Evolutionary conservation across 2,329 filamentous ascomycete species (phyloP), one percentile per base, ranked within the genome.

Genomic region (Escovopsis sp.): DNA sequence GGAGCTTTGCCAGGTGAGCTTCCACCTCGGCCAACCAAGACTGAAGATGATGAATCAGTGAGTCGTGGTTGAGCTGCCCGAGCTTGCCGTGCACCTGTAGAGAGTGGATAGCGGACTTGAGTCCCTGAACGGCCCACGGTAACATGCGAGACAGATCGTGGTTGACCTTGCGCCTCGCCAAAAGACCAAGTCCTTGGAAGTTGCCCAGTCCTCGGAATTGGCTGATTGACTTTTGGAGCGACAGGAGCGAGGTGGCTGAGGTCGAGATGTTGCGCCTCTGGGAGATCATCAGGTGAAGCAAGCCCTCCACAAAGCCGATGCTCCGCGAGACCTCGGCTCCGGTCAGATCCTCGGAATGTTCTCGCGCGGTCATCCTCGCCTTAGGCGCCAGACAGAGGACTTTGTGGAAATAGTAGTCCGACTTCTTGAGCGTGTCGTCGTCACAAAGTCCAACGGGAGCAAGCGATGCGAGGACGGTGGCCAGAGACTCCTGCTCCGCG

Each of bases 261-360:
- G 59, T 49, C 36, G 66, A 61, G 32, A 81, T 62, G 6, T 63
- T 59, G 38, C 58, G 59, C 45, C 81, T 70, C 57, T 88, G 83
- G 4, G 65, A 61, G 11, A 85, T 55, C 1, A 75, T 58, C n/a
- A 77, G 63, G 45, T 80, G 71, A 28, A 96, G 66, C 45, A 95
- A 70, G 26, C 88, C 86, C 58, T 98, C 91, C n/a, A 95, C 66
- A 49, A 85, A 85, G 0, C 86, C 86, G 39, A 84, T 73, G 56
- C 86, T 88, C 54, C 88, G 75, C 36, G 74, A 72, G 7, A 91
- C 73, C 52, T 95, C 86, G 8, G 85, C 80, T 36, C 78, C 72
- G 37, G 82, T 94, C 34, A 98, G 64, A 49, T 98, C 93, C 33
- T 85, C 80, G 1, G 84, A 86, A 59, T 94, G 86, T 40, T 85